Percentiles rank a stretch among this genome's conserved stretches.
These are phyloP conservation scores for Podaxis sp. DNA, from an alignment of 768 basidiomycete genomes.

Conservation along the genomic window DNA sequence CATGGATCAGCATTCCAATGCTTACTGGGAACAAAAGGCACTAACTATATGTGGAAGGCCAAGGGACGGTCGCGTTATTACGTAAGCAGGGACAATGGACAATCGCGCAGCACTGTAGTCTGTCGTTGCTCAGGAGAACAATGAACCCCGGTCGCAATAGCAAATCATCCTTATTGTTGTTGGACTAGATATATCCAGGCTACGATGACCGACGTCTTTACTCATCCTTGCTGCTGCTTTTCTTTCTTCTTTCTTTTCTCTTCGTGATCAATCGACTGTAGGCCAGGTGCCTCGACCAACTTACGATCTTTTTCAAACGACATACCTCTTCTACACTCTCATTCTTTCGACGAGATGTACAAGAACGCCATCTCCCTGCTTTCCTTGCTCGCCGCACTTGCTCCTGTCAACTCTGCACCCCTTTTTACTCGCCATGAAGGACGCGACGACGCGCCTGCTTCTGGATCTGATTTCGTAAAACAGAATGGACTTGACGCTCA, in stretches of 20 bases:
- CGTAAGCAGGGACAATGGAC: no score
- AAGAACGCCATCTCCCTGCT: slow-evolving; percentile 24
- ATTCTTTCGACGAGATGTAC: slow-evolving; percentile 12
- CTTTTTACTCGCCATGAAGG: slow-evolving; percentile 13
- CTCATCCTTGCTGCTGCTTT: slow-evolving; percentile 10
- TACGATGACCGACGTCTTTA: neutral
- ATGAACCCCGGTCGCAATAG: neutral
- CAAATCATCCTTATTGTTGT: slow-evolving; percentile 7
- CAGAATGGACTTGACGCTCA: slow-evolving; percentile 53
- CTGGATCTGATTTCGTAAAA: slow-evolving; percentile 25
- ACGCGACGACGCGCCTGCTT: slow-evolving; percentile 19
- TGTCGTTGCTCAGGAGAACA: neutral
- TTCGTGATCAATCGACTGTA: slow-evolving; percentile 11
- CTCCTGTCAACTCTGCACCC: slow-evolving; percentile 25
- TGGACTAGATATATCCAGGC: neutral
- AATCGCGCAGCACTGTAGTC: neutral
- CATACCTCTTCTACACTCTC: slow-evolving; percentile 4
- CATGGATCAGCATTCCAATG: no score
- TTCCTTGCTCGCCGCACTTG: slow-evolving; percentile 24
- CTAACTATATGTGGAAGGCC: no score
- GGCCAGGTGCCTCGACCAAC: slow-evolving; percentile 29
- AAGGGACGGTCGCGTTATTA: no score
- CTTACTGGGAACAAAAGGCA: no score
- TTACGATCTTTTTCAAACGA: slow-evolving; percentile 18
- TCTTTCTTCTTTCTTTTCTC: slow-evolving; percentile 15